Evolutionary conservation across 768 basidiomycete species (phyloP), one percentile per base, ranked within the genome.

Genomic region (Phallus indusiatus): DNA sequence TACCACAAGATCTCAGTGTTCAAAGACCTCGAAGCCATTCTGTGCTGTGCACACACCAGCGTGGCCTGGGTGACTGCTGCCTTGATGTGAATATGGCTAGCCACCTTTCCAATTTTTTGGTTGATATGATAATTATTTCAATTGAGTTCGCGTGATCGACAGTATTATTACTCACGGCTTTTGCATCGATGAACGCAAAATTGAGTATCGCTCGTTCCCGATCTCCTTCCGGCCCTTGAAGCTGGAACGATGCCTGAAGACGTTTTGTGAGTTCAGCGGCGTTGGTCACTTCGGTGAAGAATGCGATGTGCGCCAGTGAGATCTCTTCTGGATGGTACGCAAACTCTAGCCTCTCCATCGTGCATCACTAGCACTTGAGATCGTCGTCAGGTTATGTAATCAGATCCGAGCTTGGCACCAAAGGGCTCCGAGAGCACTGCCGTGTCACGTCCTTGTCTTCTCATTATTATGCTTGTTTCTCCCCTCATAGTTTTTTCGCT

Each of bases 1-100:
- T 81, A 73, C 78, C 88, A 93, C n/a, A 97, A 75, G 54, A 97
- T 79, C 70, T 98, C 94, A 0, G 92, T 92, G 67, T 97, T 94
- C 0, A 94, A 73, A 1, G 92, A 91, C 72, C 87, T 90, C 1
- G 94, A 94, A 51, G 86, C 78, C 59, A 95, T 74, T 0, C 73
- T 66, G 20, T 74, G 76, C 47, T 85, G 79, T 2, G 79, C 69
- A 28, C 81, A 76, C 0, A 91, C 81, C 11, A 94, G 72, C n/a
- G 91, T 74, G 1, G 92, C 86, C 64, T 92, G 89, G 56, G 86
- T 78, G 11, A 94, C 79, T 0, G 91, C 94, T 0, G 90, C 93
- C 68, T 90, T 82, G 12, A 97, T 73, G 65, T 95, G 94, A 48
- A 85, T 67, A 3, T 78, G 69, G 58, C 92, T 94, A 0, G 89